A percentile compares a stretch with the other conserved stretches of the same genome.
Evolutionary conservation across 371 early-diverging fungal genomes (phyloP).

Genomic region (Fennellomyces sp.): DNA sequence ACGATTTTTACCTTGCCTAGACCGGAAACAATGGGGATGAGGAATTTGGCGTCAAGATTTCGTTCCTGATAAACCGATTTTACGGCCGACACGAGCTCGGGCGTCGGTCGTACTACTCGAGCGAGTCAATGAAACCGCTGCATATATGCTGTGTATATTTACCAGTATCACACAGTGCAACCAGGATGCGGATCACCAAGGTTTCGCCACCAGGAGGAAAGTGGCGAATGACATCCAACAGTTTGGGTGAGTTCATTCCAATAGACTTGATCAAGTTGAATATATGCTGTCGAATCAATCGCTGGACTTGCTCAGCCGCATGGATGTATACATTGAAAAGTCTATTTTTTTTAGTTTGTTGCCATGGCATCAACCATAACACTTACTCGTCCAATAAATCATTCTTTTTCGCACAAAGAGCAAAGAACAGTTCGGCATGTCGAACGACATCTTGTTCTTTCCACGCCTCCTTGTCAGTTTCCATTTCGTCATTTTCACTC

Average conservation of each 20-base stretch:
- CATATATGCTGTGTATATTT: constrained; percentile 7
- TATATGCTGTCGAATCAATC: constrained; percentile 66
- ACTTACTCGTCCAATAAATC: constrained; percentile 44
- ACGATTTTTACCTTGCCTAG: constrained; percentile 57
- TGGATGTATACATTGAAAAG: constrained; percentile 60
- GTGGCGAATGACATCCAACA: constrained; percentile 60
- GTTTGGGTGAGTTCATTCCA: constrained; percentile 63
- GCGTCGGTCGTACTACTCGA: constrained; percentile 48
- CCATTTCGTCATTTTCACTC: constrained; percentile 11
- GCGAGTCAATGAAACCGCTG: not conserved
- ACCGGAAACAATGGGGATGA: constrained; percentile 69
- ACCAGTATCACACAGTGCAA: constrained; percentile 74
- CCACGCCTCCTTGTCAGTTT: constrained; percentile 20
- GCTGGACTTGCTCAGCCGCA: constrained; percentile 56
- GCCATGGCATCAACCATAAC: not conserved
- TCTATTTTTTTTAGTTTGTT: constrained; percentile 25
- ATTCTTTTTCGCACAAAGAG: constrained; percentile 42
- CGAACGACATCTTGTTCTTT: constrained; percentile 38
- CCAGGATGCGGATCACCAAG: constrained; percentile 71
- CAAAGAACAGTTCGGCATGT: constrained; percentile 47
- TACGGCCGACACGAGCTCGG: constrained; percentile 67
- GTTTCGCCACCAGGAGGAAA: constrained; percentile 81
- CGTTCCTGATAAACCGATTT: constrained; percentile 53
- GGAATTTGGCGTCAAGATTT: constrained; percentile 67
- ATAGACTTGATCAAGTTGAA: constrained; percentile 76